Percentiles rank a stretch among this genome's conserved stretches.
These are phyloP conservation scores for Melampsora larici-populina DNA, from an alignment of 1,284 basidiomycete genomes.

Conservation along the genomic window DNA sequence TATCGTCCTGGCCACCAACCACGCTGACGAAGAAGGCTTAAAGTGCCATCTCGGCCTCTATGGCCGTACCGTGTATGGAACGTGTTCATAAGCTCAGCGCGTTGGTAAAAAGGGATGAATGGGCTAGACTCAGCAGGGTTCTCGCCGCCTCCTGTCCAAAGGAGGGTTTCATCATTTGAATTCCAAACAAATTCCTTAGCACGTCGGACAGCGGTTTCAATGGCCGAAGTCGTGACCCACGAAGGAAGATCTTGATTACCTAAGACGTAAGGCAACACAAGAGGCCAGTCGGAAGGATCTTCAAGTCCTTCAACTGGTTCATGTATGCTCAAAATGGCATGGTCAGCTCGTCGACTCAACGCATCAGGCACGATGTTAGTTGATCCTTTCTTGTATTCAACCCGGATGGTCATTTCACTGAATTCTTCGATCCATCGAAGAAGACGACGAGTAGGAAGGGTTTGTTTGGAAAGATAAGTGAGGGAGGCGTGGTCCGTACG, in stretches of 20 bases:
- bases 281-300: neutral
- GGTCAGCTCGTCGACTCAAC: conserved; percentile 49
- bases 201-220: neutral
- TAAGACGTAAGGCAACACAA: conserved; percentile 1
- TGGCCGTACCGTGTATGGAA: neutral
- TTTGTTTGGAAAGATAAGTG: conserved; percentile 54
- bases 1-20: conserved; percentile 6
- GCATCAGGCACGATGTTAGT: conserved; percentile 57
- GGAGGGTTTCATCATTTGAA: neutral
- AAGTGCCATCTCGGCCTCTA: too few species aligned
- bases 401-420: too few species aligned
- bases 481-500: conserved; percentile 57
- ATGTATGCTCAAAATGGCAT: neutral
- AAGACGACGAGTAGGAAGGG: conserved; percentile 53
- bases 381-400: too few species aligned
- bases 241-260: neutral
- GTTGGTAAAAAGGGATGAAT: neutral
- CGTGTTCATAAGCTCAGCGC: neutral
- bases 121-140: neutral
- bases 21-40: neutral
- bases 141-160: too few species aligned
- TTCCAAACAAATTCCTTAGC: neutral
- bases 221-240: neutral
- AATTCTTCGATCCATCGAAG: too few species aligned
- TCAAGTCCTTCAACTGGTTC: neutral